A percentile compares a stretch with the other conserved stretches of the same genome.
phyloP scores from a whole-genome alignment of 352 stramenopile genomes.

The Globisporangium iwayamae region DNA sequence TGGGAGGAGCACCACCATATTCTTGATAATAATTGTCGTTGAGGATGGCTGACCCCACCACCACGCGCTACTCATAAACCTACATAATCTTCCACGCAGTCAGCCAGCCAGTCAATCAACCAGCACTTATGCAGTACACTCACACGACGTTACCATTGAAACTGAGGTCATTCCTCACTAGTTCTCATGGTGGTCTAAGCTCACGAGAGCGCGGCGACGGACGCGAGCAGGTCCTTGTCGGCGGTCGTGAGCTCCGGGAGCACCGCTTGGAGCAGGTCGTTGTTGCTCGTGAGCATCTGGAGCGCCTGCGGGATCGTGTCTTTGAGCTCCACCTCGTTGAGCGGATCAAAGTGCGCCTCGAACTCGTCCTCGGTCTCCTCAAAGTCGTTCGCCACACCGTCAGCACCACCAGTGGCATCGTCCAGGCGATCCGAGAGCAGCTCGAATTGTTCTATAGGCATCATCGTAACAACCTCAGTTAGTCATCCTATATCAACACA shows the following conservation, averaged over 20 bases:
- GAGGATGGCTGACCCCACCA: too few species aligned
- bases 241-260: constrained; percentile 61
- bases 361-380: constrained; percentile 73
- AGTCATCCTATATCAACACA: not conserved
- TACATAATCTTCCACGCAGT: too few species aligned
- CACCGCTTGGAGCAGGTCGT: constrained; percentile 53
- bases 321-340: constrained; percentile 80
- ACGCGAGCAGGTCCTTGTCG: constrained; percentile 62
- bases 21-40: too few species aligned
- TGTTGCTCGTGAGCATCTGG: constrained; percentile 44
- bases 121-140: not conserved
- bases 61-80: too few species aligned
- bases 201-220: constrained; percentile 38
- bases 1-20: too few species aligned
- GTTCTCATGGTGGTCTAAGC: constrained; percentile 26
- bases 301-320: constrained; percentile 55
- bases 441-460: constrained; percentile 53
- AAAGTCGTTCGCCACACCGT: constrained; percentile 34
- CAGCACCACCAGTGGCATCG: constrained; percentile 19
- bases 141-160: not conserved
- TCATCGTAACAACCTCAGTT: constrained; percentile 4
- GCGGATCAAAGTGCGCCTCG: constrained; percentile 73
- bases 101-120: too few species aligned
- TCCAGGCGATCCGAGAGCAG: constrained; percentile 69
- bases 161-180: not conserved